Evolutionary conservation across 2,329 filamentous ascomycete species (phyloP).

Genomic region (Samsoniella hepiali): DNA sequence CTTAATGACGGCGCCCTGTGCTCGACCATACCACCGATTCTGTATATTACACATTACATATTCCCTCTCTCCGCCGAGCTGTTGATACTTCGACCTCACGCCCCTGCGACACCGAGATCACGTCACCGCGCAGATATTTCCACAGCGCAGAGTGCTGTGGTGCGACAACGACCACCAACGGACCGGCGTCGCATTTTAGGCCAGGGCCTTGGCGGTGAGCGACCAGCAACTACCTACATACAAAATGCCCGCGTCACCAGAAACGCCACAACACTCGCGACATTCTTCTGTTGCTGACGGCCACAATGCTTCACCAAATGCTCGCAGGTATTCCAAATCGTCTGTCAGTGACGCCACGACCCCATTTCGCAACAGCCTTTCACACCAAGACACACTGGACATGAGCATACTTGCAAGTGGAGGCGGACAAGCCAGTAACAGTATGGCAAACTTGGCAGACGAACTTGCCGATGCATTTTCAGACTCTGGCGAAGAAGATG

Average conservation of each 20-base stretch:
- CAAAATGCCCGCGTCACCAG: slow-evolving; percentile 43
- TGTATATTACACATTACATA: neutral
- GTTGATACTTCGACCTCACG: neutral
- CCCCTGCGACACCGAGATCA: neutral
- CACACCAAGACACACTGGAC: slow-evolving; percentile 47
- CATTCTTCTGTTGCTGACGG: slow-evolving; percentile 54
- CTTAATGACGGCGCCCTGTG: slow-evolving; percentile 8
- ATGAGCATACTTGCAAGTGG: slow-evolving; percentile 43
- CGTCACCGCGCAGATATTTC: neutral
- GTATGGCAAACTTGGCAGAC: slow-evolving; percentile 75
- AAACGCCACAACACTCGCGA: slow-evolving; percentile 58
- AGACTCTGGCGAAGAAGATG: slow-evolving; percentile 56
- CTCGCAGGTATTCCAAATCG: slow-evolving; percentile 49
- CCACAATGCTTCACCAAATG: slow-evolving; percentile 43
- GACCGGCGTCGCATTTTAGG: neutral
- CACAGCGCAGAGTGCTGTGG: neutral
- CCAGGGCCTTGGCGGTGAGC: slow-evolving; percentile 19
- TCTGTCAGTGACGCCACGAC: slow-evolving; percentile 50
- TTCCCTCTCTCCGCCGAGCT: neutral
- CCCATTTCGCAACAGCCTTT: slow-evolving; percentile 47
- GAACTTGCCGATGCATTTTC: slow-evolving; percentile 73
- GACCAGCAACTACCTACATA: slow-evolving; percentile 3
- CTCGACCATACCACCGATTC: neutral
- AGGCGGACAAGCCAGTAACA: slow-evolving; percentile 46
- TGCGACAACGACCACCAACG: slow-evolving; percentile 1